phyloP scores from a whole-genome alignment of 2,329 filamentous ascomycete genomes.

The Fusarium pseudoanthophilum region DNA sequence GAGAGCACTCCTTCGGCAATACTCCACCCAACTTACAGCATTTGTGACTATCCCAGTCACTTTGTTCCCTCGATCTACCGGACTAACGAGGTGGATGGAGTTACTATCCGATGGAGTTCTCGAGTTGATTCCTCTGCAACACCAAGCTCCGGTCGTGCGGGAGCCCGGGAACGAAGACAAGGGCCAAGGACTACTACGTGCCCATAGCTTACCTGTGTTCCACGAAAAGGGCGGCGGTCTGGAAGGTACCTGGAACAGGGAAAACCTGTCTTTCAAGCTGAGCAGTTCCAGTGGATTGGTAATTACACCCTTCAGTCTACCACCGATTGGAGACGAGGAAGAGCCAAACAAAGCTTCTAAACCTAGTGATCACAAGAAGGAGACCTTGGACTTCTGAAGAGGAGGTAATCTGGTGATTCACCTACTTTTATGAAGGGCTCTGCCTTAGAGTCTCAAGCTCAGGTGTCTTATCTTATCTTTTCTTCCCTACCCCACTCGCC shows the following conservation, averaged over 20 bases:
- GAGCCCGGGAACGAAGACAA: conserved; percentile 70
- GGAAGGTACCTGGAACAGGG: conserved; percentile 73
- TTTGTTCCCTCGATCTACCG: conserved; percentile 79
- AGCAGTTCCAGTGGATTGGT: conserved; percentile 83
- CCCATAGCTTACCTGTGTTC: conserved; percentile 84
- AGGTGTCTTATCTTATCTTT: conserved; percentile 24
- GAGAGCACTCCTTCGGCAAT: conserved; percentile 76
- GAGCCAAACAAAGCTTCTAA: conserved; percentile 51
- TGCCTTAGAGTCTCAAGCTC: background rate
- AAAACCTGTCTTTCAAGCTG: conserved; percentile 91
- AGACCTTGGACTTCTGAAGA: conserved; percentile 76
- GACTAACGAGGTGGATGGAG: conserved; percentile 87
- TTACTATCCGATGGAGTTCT: conserved; percentile 85
- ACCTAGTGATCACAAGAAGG: conserved; percentile 68
- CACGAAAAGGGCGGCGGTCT: conserved; percentile 89
- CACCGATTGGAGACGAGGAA: conserved; percentile 81
- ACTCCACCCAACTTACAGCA: conserved; percentile 72
- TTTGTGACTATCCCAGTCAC: conserved; percentile 83
- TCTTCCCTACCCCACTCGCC: conserved; percentile 24
- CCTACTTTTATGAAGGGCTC: background rate
- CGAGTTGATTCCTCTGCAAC: conserved; percentile 79
- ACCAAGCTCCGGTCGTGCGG: conserved; percentile 63
- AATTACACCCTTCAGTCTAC: conserved; percentile 89
- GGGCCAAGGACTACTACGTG: conserved; percentile 85
- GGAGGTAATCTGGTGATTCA: background rate